A percentile compares a stretch with the other conserved stretches of the same genome.
Conservation (phyloP, 768 basidiomycete genomes). For the Nidula microcarpa region DNA sequence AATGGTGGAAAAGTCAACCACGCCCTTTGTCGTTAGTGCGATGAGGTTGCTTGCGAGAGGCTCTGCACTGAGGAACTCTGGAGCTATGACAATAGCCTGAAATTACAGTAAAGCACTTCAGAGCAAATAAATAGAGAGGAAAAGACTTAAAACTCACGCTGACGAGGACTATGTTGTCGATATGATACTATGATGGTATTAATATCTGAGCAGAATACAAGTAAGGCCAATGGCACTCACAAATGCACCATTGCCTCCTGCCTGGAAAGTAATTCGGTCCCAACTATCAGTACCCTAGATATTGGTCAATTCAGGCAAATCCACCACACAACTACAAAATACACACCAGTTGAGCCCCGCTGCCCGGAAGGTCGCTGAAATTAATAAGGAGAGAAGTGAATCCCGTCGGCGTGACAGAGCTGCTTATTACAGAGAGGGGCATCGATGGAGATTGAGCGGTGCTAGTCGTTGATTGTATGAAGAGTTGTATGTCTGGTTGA, state of each 20-base stretch:
- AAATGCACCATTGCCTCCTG: conserved; percentile 38
- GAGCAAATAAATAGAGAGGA: no score
- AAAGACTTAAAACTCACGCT: conserved; percentile 18
- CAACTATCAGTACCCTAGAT: conserved; percentile 35
- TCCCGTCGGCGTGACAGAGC: conserved; percentile 24
- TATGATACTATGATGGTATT: conserved; percentile 27
- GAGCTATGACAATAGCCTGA: conserved; percentile 39
- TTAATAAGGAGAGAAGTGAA: conserved; percentile 46
- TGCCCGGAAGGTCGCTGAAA: conserved; percentile 43
- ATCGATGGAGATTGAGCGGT: conserved; percentile 32
- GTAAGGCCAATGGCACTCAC: no score
- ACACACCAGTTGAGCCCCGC: conserved; percentile 31
- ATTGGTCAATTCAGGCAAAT: not conserved
- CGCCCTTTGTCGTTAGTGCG: conserved; percentile 46
- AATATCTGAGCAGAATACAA: no score
- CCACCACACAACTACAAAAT: not conserved
- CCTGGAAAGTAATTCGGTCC: conserved; percentile 51
- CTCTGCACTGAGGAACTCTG: conserved; percentile 49
- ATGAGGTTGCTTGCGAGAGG: conserved; percentile 44
- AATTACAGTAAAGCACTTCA: not conserved
- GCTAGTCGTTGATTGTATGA: conserved; percentile 34
- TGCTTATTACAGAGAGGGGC: conserved; percentile 38
- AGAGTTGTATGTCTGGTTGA: conserved; percentile 40
- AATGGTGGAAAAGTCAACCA: conserved; percentile 36
- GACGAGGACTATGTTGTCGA: conserved; percentile 48